Base-by-base conservation (phyloP, 1,139 yeast species). In the Pichia sp. region DNA sequence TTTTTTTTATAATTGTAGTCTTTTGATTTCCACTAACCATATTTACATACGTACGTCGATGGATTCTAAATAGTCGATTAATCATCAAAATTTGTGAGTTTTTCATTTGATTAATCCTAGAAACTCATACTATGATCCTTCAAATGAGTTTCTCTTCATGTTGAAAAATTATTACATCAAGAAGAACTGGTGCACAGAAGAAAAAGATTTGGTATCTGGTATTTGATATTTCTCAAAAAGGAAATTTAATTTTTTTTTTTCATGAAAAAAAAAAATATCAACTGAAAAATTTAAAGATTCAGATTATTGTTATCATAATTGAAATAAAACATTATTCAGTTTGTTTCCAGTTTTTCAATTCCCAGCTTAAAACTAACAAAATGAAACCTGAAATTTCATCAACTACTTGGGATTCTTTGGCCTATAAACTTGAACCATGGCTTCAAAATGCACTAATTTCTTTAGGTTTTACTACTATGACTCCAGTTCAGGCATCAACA, bases 401-500 rank as follows among this genome's bases (percentile, higher is more conserved):
- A 1, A 55, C 54, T 4, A 42, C 55, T 2, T 62, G 66, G 66
- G 58, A 55, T 18, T 44, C 54, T 0, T 37, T 55, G 6, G 32
- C 60, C 1, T 61, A 58, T 39, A 54, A 62, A 2, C 51, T 74
- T 7, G 67, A 66, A 25, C 71, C 74, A 8, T 75, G 79, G 79
- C 61, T 74, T 25, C 51, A 57, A 37, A 85, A 82, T 3, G 95
- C 96, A 2, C 74, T 90, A 32, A 68, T 69, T 26, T 78, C 90
- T 1, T 67, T 85, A 56, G 97, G 96, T 1, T 90, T 78, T 62
- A 76, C 79, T 2, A 69, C 78, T 18, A 89, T 92, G 97, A 92
- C 99, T 0, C 97, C 99, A 0, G 98, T 92, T 0, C 99, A 92
- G 64, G 98, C 98, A 0, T 81, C 97, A 0, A 85, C 95, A 0